A percentile compares a stretch with the other conserved stretches of the same genome.
Evolutionary conservation across 805 yeast genomes (phyloP).

Genomic region (Nakazawaea wickerhamii): DNA sequence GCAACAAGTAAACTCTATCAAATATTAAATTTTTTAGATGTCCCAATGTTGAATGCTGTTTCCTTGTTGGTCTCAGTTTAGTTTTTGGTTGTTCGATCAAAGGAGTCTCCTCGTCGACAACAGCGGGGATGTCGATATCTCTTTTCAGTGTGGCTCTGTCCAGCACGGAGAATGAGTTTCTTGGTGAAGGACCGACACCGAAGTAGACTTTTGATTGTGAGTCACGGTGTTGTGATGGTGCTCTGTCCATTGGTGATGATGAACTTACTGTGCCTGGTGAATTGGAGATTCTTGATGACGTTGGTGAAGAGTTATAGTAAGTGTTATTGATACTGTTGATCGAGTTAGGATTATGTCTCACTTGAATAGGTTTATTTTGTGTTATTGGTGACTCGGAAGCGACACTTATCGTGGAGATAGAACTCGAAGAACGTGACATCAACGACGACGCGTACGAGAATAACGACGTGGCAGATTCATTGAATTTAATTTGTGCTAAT

Average conservation of each 20-base stretch:
- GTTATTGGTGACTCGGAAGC: conserved; percentile 1
- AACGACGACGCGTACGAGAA: conserved; percentile 24
- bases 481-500: conserved; percentile 24
- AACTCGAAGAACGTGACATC: conserved; percentile 20
- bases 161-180: conserved; percentile 6
- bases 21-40: conserved; percentile 24
- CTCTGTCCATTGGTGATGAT: conserved; percentile 6
- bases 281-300: conserved; percentile 6
- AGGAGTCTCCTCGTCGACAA: conserved; percentile 7
- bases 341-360: neutral
- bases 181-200: conserved; percentile 6
- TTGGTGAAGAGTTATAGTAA: conserved; percentile 9
- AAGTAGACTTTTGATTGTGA: conserved; percentile 1
- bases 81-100: neutral
- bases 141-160: neutral
- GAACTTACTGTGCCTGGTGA: conserved; percentile 5
- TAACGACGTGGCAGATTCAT: conserved; percentile 24
- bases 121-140: neutral
- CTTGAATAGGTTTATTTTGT: neutral
- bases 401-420: conserved; percentile 10
- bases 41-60: conserved; percentile 16
- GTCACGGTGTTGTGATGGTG: neutral
- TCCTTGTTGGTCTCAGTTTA: neutral
- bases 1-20: conserved; percentile 39
- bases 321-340: conserved; percentile 8